Percentiles rank a stretch among this genome's conserved stretches.
Evolutionary conservation across 495 filamentous ascomycete species (phyloP).

Genomic region (Xylona heveae): DNA sequence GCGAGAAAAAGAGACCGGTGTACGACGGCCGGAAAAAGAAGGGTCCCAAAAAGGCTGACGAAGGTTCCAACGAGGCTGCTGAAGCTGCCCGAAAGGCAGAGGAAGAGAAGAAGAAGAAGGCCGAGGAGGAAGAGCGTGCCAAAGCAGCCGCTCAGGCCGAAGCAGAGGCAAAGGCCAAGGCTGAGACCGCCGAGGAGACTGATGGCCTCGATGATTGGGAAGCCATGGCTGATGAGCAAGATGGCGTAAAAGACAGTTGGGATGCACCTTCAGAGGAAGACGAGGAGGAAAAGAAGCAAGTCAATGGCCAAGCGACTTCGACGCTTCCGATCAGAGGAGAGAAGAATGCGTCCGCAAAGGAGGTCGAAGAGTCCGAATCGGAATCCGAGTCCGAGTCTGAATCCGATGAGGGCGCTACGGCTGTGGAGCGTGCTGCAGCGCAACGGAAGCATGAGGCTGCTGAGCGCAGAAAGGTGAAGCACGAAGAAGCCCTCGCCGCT

Average conservation of each 20-base stretch:
- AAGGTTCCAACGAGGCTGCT: constrained; percentile 29
- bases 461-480: constrained; percentile 69
- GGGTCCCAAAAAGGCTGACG: constrained; percentile 48
- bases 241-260: constrained; percentile 85
- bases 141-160: constrained; percentile 34
- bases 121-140: constrained; percentile 18
- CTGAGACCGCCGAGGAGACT: constrained; percentile 28
- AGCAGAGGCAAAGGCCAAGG: constrained; percentile 28
- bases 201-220: constrained; percentile 70
- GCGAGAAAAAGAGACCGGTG: constrained; percentile 52
- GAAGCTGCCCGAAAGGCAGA: constrained; percentile 41
- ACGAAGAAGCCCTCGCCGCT: constrained; percentile 80
- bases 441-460: constrained; percentile 73
- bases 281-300: constrained; percentile 36
- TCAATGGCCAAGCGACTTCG: constrained; percentile 15
- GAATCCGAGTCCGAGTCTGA: constrained; percentile 29
- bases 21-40: constrained; percentile 62
- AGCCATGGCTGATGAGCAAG: constrained; percentile 51
- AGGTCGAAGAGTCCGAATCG: constrained; percentile 21
- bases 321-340: constrained; percentile 3
- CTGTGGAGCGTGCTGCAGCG: constrained; percentile 42
- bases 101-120: constrained; percentile 40
- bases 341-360: constrained; percentile 1
- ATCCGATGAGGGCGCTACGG: constrained; percentile 49
- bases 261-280: constrained; percentile 68